Evolutionary conservation across 257 asterid genomes (phyloP).

Genomic region (Solanum habrochaites): DNA sequence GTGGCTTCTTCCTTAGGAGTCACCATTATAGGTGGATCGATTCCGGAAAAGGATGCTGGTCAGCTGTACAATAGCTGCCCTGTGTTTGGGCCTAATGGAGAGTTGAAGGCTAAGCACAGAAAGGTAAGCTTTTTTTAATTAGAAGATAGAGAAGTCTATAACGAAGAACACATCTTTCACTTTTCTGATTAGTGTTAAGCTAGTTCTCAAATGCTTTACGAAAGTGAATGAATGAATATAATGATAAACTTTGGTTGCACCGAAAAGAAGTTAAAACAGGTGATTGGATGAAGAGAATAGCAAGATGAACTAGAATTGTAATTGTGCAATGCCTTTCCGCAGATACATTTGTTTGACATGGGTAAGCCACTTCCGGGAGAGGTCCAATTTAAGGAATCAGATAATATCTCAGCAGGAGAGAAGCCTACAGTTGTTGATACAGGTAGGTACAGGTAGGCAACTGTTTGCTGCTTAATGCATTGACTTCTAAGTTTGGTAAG

Average conservation of each 20-base stretch:
- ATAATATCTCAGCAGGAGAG: slow-evolving; percentile 15
- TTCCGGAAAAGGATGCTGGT: slow-evolving; percentile 20
- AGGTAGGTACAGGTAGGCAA: slow-evolving; percentile 22
- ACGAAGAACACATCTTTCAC: not conserved
- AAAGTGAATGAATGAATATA: not conserved
- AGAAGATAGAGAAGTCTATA: not conserved
- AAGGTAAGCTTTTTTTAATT: no score
- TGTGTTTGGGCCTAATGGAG: slow-evolving; percentile 23
- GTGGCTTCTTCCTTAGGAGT: slow-evolving; percentile 16
- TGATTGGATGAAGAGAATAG: not conserved
- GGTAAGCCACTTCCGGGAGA: slow-evolving; percentile 12
- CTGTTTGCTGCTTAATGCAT: not conserved
- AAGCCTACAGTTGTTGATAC: slow-evolving; percentile 19
- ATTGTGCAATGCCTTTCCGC: not conserved
- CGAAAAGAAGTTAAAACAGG: not conserved
- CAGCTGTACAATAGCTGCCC: slow-evolving; percentile 28
- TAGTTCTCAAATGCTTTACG: not conserved
- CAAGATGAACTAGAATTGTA: not conserved
- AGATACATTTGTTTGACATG: slow-evolving; percentile 30
- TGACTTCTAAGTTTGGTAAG: not conserved
- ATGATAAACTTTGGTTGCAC: not conserved
- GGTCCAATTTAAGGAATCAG: slow-evolving; percentile 23
- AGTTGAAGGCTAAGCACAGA: slow-evolving; percentile 6
- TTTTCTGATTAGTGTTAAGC: not conserved
- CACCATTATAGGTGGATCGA: slow-evolving; percentile 30